A percentile compares a stretch with the other conserved stretches of the same genome.
Evolutionary conservation across 345 rosid species (phyloP).

Genomic region (Linum usitatissimum): DNA sequence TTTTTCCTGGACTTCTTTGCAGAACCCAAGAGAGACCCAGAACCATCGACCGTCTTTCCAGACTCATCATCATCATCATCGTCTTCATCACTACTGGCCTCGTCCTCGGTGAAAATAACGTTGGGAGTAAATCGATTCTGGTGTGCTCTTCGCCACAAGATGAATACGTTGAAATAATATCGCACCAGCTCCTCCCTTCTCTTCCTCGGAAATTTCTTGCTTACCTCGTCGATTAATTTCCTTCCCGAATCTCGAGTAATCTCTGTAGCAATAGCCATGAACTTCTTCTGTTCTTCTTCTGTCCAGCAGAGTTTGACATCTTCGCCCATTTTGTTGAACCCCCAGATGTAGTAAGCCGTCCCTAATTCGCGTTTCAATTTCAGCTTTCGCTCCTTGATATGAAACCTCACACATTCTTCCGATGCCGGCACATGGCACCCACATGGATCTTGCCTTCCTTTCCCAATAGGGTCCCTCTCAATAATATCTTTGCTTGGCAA

Average conservation of each 20-base stretch:
- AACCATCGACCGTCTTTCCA: constrained; percentile 17
- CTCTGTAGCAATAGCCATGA: constrained; percentile 32
- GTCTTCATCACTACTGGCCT: constrained; percentile 22
- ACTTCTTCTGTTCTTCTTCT: constrained; percentile 38
- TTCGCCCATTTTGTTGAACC: constrained; percentile 68
- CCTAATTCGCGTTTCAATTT: constrained; percentile 60
- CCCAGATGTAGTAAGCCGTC: constrained; percentile 48
- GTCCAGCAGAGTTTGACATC: constrained; percentile 45
- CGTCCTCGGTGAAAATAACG: constrained; percentile 38
- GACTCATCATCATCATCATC: constrained; percentile 40
- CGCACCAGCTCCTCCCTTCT: constrained; percentile 49
- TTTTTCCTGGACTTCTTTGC: constrained; percentile 34
- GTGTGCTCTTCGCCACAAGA: constrained; percentile 59
- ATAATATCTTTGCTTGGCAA: constrained; percentile 28
- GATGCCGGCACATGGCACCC: constrained; percentile 62
- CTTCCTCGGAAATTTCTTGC: constrained; percentile 33
- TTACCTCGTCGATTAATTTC: constrained; percentile 40
- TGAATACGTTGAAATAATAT: constrained; percentile 66
- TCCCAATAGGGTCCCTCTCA: constrained; percentile 82
- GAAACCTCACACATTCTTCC: constrained; percentile 65
- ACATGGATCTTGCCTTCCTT: constrained; percentile 69
- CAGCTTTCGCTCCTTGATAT: constrained; percentile 34
- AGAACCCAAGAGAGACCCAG: constrained; percentile 29
- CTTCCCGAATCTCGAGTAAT: constrained; percentile 24
- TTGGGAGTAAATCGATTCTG: constrained; percentile 50